Percentiles rank a stretch among this genome's conserved stretches.
These are phyloP conservation scores for Trifolium fragiferum DNA, from an alignment of 306 rosid species.

Conservation along the genomic window DNA sequence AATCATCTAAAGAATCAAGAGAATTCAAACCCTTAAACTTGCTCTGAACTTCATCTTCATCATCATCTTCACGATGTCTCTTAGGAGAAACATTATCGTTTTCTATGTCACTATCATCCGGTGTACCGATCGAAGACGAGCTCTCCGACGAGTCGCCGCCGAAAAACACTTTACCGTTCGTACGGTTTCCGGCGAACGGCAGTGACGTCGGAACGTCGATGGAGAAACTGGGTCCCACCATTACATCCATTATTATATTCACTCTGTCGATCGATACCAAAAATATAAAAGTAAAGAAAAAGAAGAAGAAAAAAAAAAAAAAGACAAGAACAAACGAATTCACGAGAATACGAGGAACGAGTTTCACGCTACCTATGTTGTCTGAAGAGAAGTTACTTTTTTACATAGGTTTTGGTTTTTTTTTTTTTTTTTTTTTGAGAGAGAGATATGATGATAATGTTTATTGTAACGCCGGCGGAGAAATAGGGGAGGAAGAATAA, in stretches of 20 bases:
- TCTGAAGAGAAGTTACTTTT: background rate
- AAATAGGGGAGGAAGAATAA: slow-evolving; percentile 31
- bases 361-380: slow-evolving; percentile 3
- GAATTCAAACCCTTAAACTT: slow-evolving; percentile 54
- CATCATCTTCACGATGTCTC: slow-evolving; percentile 29
- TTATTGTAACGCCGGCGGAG: slow-evolving; percentile 35
- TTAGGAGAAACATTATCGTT: slow-evolving; percentile 9
- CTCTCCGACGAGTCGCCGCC: slow-evolving; percentile 48
- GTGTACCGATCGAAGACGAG: slow-evolving; percentile 83
- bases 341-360: background rate
- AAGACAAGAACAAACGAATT: background rate
- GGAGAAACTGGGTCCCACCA: slow-evolving; percentile 58
- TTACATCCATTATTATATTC: slow-evolving; percentile 53
- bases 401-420: no score
- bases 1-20: slow-evolving; percentile 66
- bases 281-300: no score
- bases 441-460: background rate
- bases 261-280: no score
- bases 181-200: slow-evolving; percentile 23
- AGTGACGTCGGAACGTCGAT: slow-evolving; percentile 52
- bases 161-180: background rate
- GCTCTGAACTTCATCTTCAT: slow-evolving; percentile 55
- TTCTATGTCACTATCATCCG: slow-evolving; percentile 57
- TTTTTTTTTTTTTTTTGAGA: background rate
- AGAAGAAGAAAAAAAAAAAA: background rate